Conservation (phyloP, 169 alveolate genomes). For the Plasmodium ovale region DNA sequence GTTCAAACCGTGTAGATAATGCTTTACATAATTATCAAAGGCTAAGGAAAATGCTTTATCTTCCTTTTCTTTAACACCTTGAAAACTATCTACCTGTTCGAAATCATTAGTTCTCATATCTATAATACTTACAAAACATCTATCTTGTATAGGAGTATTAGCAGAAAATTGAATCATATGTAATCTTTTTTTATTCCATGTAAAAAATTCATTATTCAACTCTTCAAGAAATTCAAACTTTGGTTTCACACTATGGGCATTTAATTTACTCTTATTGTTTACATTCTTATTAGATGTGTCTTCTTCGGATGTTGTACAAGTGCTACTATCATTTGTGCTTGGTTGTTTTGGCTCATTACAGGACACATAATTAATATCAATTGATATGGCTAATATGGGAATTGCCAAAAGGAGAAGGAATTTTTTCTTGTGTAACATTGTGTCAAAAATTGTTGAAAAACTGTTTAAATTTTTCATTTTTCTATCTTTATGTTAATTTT, state of each 20-base stretch:
- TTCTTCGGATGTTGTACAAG: no score
- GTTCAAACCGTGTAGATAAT: no score
- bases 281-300: no score
- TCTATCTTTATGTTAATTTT: constrained; percentile 14
- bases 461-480: background rate
- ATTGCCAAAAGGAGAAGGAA: constrained; percentile 7
- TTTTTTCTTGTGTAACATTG: constrained; percentile 5
- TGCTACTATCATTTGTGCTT: background rate
- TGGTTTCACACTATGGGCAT: background rate
- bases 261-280: background rate
- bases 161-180: constrained; percentile 45
- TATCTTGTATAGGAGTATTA: constrained; percentile 62
- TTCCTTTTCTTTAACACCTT: background rate
- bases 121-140: constrained; percentile 16
- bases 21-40: background rate
- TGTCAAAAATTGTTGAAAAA: background rate
- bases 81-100: constrained; percentile 5
- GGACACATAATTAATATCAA: constrained; percentile 11
- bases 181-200: background rate
- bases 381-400: constrained; percentile 20
- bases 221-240: constrained; percentile 9
- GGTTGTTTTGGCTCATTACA: constrained; percentile 7
- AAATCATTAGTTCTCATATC: constrained; percentile 5
- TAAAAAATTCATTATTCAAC: background rate
- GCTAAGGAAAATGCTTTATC: background rate